Base-by-base conservation (phyloP, 768 basidiomycete genomes). In the Suillus brevipes region DNA sequence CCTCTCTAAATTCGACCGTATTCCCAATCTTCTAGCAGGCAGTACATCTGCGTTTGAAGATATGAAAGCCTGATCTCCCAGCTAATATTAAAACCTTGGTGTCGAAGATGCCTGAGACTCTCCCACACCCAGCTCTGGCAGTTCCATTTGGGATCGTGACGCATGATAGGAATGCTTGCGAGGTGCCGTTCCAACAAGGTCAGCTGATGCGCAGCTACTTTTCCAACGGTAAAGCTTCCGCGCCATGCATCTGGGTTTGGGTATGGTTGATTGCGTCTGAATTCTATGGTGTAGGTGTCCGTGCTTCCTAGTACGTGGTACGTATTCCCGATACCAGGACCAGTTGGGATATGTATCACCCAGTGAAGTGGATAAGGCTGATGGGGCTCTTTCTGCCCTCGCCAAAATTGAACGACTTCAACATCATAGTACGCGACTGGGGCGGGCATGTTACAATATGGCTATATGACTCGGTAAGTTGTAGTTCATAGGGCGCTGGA, bases 351-450 rank as follows among this genome's bases (percentile, higher is more conserved):
- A 23, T 76, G 70, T 61, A 76, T 67, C 52, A 69, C 73, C 74
- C 74, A 75, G 63, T 75, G 74, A 6, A 72, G 68, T 20, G 72
- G 69, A 12, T 31, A 47, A 34, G 68, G 66, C 1, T 61, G 65
- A 0, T 66, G 64, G 14, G 31, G 64, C 9, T 23, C 37, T 38
- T 25, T 18, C 23, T 37, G 66, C 36, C 38, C 63, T 36, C 69
- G 76, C 71, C 70, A 76, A 63, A 76, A 77, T 37, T 77, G 76
- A 60, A 59, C 66, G 50, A 76, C 64, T 23, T 73, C 73, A 65
- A 77, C 65, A 2, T 71, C 64, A 66, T 68, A 68, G 61, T 59
- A 66, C 1, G 68, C 68, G 0, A 65, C 34, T 0, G 72, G 72
- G 20, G 72, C 71, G 18, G 50, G 66, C 28, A 74, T 65, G 2